Percentiles rank a stretch among this genome's conserved stretches.
phyloP scores from a whole-genome alignment of 352 stramenopile species.

The Albugo laibachii region DNA sequence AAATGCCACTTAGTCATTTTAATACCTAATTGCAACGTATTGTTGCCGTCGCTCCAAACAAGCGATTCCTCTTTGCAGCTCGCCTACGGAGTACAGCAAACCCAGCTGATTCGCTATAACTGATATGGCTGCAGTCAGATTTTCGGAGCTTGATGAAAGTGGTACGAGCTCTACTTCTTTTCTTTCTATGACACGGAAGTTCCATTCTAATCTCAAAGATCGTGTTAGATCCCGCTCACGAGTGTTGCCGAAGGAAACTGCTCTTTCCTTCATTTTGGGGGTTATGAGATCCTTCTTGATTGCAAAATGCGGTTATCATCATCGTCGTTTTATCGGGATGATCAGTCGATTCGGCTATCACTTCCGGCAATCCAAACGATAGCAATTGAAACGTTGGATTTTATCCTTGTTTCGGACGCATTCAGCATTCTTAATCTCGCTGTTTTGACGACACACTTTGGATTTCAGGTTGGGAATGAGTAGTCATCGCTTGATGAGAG shows the following conservation, averaged over 20 bases:
- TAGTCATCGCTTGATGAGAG: too few relatives aligned
- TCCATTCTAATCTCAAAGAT: background rate
- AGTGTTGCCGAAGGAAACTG: slow-evolving; percentile 44
- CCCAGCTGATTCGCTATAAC: too few relatives aligned
- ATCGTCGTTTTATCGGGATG: slow-evolving; percentile 17
- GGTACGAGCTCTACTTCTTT: background rate
- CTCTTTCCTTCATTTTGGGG: slow-evolving; percentile 60
- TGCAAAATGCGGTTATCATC: slow-evolving; percentile 15
- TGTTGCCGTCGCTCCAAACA: too few relatives aligned
- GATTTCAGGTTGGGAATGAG: slow-evolving; percentile 24
- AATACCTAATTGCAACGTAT: too few relatives aligned
- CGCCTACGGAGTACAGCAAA: too few relatives aligned
- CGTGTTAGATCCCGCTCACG: slow-evolving; percentile 47
- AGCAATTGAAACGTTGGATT: slow-evolving; percentile 43
- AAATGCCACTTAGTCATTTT: too few relatives aligned
- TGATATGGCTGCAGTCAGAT: too few relatives aligned
- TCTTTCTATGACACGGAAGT: background rate
- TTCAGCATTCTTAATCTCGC: slow-evolving; percentile 44
- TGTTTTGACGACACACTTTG: slow-evolving; percentile 45
- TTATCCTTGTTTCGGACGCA: slow-evolving; percentile 58
- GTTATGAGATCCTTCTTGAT: slow-evolving; percentile 66
- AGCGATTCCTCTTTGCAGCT: too few relatives aligned
- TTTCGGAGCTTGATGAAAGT: background rate
- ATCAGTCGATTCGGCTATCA: slow-evolving; percentile 13
- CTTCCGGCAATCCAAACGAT: slow-evolving; percentile 13